These are phyloP conservation scores for Diplodia seriata DNA, from an alignment of 2,329 filamentous ascomycete genomes.

Conservation along the genomic window DNA sequence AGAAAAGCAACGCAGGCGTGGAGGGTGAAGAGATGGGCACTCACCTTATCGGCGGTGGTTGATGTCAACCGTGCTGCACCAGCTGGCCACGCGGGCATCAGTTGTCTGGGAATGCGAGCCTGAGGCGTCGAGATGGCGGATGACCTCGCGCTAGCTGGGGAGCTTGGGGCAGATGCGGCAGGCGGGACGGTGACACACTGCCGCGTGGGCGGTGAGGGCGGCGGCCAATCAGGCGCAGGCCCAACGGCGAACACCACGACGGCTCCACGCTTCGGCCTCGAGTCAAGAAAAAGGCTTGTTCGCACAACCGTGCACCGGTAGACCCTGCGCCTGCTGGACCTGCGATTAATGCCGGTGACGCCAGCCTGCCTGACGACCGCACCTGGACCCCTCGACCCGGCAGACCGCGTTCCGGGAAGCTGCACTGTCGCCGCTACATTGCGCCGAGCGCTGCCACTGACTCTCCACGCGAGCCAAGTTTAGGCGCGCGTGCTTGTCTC, in stretches of 20 bases:
- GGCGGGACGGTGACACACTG: background rate
- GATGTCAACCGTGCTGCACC: background rate
- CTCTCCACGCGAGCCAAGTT: slow-evolving; percentile 15
- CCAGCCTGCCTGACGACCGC: background rate
- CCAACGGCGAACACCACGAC: background rate
- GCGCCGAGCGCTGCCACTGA: background rate
- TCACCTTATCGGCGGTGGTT: background rate
- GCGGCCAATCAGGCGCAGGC: slow-evolving; percentile 1
- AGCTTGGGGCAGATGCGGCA: background rate
- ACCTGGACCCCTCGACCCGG: background rate
- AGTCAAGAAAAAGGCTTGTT: slow-evolving; percentile 24
- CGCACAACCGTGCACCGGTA: background rate
- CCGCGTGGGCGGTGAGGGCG: no score
- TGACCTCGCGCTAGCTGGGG: background rate
- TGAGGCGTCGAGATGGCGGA: slow-evolving; percentile 8
- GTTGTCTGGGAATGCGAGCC: background rate
- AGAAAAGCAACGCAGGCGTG: background rate
- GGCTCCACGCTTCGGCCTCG: slow-evolving; percentile 13
- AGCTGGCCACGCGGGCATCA: slow-evolving; percentile 14
- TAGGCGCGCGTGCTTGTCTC: background rate
- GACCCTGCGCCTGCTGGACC: slow-evolving; percentile 3
- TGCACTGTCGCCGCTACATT: background rate
- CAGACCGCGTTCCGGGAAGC: no score
- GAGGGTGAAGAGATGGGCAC: background rate
- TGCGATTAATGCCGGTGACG: background rate